Base-by-base conservation (phyloP, 2,329 filamentous ascomycete genomes). In the Cryphonectria parasitica region DNA sequence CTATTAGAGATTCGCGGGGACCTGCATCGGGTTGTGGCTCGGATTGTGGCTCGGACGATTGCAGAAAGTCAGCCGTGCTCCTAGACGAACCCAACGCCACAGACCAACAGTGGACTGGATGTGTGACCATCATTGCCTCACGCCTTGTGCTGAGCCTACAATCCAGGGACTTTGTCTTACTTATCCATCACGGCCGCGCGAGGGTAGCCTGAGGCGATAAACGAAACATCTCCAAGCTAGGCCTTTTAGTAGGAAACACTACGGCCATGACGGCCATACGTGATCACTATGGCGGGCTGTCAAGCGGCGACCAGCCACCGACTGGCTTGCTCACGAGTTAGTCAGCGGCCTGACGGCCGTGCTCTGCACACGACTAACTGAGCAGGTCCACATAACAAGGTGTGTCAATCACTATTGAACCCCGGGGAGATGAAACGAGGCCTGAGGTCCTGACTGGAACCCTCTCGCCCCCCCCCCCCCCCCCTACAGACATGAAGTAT, bases 351-450 rank as follows among this genome's bases (percentile, higher is more conserved):
- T 39, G 13, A 63, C 36, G 36, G 36, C 39, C 39, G 13, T 58
- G 25, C 13, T 3, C 61, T 43, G 36, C n/a, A n/a, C 36, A 63
- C 52, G 54, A 58, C 54, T 31, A 13, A 49, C 45, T n/a, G 45
- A 49, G 45, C 3, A 19, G n/a, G 61, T n/a, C 61, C 36, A 28
- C 61, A 45, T 64, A n/a, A n/a, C 61, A 64, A 25, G 34, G 41
- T 49, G 22, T 45, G 63, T 8, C 25, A 25, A 25, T 56, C 54
- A 60, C 31, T 65, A 10, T 25, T 31, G 25, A 19, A 19, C 22
- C 64, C n/a, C 11, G 25, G 65, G 34, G 36, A 61, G 65, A 34
- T 67, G 65, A 67, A 67, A 67, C 65, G 36, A 67, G 52, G 63
- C 25, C 65, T 17, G 54, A 67, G 65, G 28, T n/a, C 61, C 31